These are phyloP conservation scores for Eremochloa ophiuroides DNA, from an alignment of 176 grass and related monocot genomes.

Conservation along the genomic window DNA sequence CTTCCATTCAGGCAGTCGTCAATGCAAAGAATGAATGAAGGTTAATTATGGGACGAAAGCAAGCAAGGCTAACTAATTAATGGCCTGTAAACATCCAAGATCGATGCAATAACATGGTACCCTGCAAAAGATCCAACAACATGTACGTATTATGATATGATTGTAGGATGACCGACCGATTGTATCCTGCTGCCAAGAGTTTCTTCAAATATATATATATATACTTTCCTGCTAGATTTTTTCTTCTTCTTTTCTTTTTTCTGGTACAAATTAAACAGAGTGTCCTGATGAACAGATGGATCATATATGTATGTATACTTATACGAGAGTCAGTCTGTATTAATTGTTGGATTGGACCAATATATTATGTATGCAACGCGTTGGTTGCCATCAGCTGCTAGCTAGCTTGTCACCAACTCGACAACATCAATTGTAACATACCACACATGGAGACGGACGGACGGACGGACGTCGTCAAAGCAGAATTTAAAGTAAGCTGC, in stretches of 20 bases:
- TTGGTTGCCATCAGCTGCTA: background rate
- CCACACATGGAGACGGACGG: background rate
- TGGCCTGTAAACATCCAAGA: background rate
- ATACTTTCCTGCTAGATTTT: background rate
- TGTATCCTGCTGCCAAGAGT: background rate
- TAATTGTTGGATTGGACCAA: conserved; percentile 30
- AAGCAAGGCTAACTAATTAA: background rate
- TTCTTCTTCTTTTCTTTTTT: background rate
- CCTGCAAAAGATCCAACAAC: background rate
- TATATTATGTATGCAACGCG: background rate
- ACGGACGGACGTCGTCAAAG: background rate
- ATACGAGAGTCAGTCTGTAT: conserved; percentile 11
- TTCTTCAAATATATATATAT: background rate
- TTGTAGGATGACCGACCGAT: background rate
- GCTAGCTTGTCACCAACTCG: background rate
- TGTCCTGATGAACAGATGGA: background rate
- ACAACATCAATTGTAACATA: conserved; percentile 25
- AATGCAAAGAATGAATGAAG: background rate
- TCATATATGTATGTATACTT: background rate
- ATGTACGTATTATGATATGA: background rate
- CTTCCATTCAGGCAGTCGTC: background rate
- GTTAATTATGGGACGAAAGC: background rate
- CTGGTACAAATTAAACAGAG: background rate
- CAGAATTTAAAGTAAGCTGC: conserved; percentile 44
- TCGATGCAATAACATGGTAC: background rate